Percentiles rank a stretch among this genome's conserved stretches.
phyloP scores from a whole-genome alignment of 345 rosid genomes.

The Eucalyptus regnans region DNA sequence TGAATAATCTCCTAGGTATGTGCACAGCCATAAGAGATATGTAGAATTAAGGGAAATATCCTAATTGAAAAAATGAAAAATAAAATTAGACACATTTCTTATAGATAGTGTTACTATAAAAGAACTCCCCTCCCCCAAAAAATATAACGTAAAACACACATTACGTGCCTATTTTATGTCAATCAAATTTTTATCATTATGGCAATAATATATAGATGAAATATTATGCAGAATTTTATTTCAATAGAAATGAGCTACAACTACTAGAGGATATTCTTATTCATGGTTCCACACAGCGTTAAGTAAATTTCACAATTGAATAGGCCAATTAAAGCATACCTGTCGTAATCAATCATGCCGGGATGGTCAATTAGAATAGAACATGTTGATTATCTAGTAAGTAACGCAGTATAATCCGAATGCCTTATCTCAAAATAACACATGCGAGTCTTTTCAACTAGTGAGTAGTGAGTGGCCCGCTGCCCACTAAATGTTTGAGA shows the following conservation, averaged over 20 bases:
- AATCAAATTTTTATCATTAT: neutral
- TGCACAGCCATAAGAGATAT: neutral
- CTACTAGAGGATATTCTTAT: neutral
- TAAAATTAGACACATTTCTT: neutral
- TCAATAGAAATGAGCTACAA: neutral
- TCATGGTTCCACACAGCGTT: neutral
- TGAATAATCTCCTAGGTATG: neutral
- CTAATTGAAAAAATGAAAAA: neutral
- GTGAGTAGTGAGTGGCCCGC: neutral
- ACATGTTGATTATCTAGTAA: neutral
- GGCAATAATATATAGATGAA: neutral
- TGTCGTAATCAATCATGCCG: neutral
- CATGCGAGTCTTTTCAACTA: neutral
- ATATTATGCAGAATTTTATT: neutral
- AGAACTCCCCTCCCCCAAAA: neutral
- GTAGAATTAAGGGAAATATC: neutral
- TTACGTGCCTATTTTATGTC: neutral
- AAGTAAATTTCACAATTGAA: neutral
- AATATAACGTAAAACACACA: neutral
- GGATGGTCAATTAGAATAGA: neutral
- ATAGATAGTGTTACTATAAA: neutral
- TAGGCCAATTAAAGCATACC: neutral
- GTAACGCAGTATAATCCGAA: neutral
- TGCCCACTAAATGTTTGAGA: neutral
- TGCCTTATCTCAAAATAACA: neutral